Conservation (phyloP, 176 grass and related monocot species). For the Rhynchospora pubera region DNA sequence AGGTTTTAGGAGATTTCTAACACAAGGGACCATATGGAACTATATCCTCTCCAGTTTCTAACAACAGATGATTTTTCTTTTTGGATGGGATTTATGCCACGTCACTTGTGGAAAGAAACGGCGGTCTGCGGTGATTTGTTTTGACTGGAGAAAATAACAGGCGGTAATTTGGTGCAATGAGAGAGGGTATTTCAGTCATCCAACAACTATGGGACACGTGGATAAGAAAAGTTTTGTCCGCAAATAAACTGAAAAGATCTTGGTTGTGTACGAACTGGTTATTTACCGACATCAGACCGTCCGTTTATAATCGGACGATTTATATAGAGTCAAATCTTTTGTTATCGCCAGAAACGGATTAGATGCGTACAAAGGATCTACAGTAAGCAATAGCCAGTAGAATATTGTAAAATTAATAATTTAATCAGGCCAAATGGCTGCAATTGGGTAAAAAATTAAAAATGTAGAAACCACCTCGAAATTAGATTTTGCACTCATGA, state of each 20-base stretch:
- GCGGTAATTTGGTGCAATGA: not conserved
- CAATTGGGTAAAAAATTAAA: too few relatives aligned
- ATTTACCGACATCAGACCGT: too few relatives aligned
- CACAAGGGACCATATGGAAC: not conserved
- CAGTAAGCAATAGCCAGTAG: too few relatives aligned
- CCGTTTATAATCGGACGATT: not conserved
- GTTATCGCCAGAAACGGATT: not conserved
- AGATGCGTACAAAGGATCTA: not conserved
- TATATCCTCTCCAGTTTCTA: not conserved
- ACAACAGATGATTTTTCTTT: not conserved
- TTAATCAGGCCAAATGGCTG: too few relatives aligned
- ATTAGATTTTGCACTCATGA: not conserved
- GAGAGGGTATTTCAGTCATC: not conserved
- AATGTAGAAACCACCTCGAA: not conserved
- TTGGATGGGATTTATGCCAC: not conserved
- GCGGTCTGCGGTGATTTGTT: not conserved
- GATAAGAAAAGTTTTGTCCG: not conserved
- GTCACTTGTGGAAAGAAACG: not conserved
- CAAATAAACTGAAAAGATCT: not conserved
- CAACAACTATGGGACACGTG: not conserved
- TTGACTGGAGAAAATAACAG: not conserved
- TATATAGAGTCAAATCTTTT: not conserved
- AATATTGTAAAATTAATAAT: too few relatives aligned
- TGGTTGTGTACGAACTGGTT: not conserved
- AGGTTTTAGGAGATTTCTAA: slow-evolving; percentile 15